phyloP scores from a whole-genome alignment of 352 stramenopile species.

The Pythium myriotylum region DNA sequence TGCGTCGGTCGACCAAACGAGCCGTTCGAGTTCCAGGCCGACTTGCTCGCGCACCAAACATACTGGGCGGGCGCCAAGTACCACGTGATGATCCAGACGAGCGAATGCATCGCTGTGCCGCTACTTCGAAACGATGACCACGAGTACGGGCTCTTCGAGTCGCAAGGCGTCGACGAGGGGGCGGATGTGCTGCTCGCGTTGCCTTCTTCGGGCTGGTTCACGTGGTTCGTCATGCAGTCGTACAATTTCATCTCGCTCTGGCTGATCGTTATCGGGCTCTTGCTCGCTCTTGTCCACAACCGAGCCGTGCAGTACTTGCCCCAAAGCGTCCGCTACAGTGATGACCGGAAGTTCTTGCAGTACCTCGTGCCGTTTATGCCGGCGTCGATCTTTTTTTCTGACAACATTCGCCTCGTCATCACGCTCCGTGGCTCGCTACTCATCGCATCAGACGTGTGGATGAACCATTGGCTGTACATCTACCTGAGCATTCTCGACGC shows the following conservation, averaged over 20 bases:
- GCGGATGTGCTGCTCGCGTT: constrained; percentile 45
- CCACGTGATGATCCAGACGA: constrained; percentile 40
- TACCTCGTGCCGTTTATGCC: constrained; percentile 52
- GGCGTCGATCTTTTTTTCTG: constrained; percentile 34
- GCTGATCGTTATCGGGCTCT: constrained; percentile 40
- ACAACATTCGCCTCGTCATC: constrained; percentile 41
- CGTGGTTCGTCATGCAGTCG: constrained; percentile 31
- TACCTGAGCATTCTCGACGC: constrained; percentile 51
- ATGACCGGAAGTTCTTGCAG: constrained; percentile 29
- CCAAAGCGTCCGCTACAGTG: constrained; percentile 33
- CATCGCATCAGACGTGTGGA: constrained; percentile 59
- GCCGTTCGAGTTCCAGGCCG: constrained; percentile 34
- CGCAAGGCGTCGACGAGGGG: constrained; percentile 33
- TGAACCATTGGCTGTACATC: constrained; percentile 72
- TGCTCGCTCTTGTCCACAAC: constrained; percentile 40
- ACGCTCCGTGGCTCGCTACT: constrained; percentile 49
- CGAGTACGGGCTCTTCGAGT: constrained; percentile 48
- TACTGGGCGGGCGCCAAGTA: constrained; percentile 34
- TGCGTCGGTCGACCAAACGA: constrained; percentile 14
- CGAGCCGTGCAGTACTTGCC: constrained; percentile 45
- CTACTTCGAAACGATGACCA: constrained; percentile 17
- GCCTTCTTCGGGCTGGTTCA: constrained; percentile 43
- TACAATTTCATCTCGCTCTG: constrained; percentile 51
- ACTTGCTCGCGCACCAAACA: constrained; percentile 33
- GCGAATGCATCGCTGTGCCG: constrained; percentile 25